Evolutionary conservation across 1,139 yeast species (phyloP).

Genomic region (Hansenula anomala): DNA sequence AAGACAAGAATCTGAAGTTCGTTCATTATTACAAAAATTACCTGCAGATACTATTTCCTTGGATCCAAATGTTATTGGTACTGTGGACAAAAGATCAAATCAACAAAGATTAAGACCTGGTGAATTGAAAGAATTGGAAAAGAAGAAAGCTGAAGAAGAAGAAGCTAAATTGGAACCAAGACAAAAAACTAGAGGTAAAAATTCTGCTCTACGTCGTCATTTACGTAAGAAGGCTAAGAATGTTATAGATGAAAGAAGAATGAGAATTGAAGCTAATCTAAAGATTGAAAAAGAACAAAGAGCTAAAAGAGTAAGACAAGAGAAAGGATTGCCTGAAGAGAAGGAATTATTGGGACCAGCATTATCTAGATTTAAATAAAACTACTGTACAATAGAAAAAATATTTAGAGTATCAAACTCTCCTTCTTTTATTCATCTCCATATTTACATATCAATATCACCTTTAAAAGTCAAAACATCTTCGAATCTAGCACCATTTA

Average conservation of each 20-base stretch:
- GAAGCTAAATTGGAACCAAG: slow-evolving; percentile 40
- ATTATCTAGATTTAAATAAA: slow-evolving; percentile 48
- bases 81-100: slow-evolving; percentile 68
- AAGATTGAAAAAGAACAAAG: slow-evolving; percentile 72
- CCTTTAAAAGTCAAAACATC: slow-evolving; percentile 69
- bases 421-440: too few species aligned
- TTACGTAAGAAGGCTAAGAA: slow-evolving; percentile 82
- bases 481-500: slow-evolving; percentile 69
- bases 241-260: slow-evolving; percentile 82
- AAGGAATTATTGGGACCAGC: slow-evolving; percentile 52
- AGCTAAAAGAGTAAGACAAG: slow-evolving; percentile 43
- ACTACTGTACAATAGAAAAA: neutral
- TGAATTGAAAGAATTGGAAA: slow-evolving; percentile 43
- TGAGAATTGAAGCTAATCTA: slow-evolving; percentile 76
- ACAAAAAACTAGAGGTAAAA: slow-evolving; percentile 71
- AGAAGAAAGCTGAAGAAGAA: slow-evolving; percentile 31
- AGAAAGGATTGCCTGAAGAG: slow-evolving; percentile 48
- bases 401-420: neutral
- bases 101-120: slow-evolving; percentile 60
- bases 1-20: slow-evolving; percentile 91
- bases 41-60: slow-evolving; percentile 89
- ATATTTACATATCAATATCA: slow-evolving; percentile 53
- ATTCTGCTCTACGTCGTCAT: slow-evolving; percentile 77
- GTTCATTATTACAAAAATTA: slow-evolving; percentile 78
- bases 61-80: slow-evolving; percentile 87